Evolutionary conservation across 2,329 filamentous ascomycete species (phyloP), one percentile per base, ranked within the genome.

Genomic region (Aspergillus persii): DNA sequence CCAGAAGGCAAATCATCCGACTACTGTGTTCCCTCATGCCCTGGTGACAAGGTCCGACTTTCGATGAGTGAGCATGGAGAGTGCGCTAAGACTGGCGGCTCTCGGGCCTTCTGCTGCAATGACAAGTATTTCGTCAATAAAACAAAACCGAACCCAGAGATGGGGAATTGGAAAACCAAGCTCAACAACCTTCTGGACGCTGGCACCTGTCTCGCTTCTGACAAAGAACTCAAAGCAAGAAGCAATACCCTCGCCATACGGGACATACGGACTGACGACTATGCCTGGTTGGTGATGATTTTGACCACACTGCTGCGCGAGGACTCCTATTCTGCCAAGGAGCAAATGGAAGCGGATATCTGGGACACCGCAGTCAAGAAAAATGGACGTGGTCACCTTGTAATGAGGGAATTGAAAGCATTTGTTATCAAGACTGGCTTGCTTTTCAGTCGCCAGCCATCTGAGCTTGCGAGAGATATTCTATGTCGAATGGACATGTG

Each of bases 81-180:
- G 30, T 48, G 46, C 26, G 30, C 29, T n/a, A 49, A 46, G 8
- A 23, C 30, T 4, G 47, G 47, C 3, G 54, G 47, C 18, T 26
- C 33, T 4, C 54, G 47, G 8, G 54, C 54, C 6, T 51, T 50
- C 23, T 56, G 54, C 48, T 56, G 54, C 48, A 26, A 50, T 15
- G 47, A 50, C 47, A 50, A 50, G 3, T 56, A 56, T 15, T 8
- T 39, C 5, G 15, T 50, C 23, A 11, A 11, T 8, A 49, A 44
- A 7, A 29, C 26, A 7, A 15, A 41, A 27, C n/a, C 23, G 15
- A 51, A 44, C 30, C n/a, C 47, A 3, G 54, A 50, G 29, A 51
- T 29, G 18, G 18, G 3, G 8, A 9, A 2, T 8, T 48, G 18
- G 48, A 50, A 50, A 23, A 27, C 9, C 48, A 50, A 12, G 2